Base-by-base conservation (phyloP, 1,284 basidiomycete genomes). In the Phellopilus nigrolimitatus region DNA sequence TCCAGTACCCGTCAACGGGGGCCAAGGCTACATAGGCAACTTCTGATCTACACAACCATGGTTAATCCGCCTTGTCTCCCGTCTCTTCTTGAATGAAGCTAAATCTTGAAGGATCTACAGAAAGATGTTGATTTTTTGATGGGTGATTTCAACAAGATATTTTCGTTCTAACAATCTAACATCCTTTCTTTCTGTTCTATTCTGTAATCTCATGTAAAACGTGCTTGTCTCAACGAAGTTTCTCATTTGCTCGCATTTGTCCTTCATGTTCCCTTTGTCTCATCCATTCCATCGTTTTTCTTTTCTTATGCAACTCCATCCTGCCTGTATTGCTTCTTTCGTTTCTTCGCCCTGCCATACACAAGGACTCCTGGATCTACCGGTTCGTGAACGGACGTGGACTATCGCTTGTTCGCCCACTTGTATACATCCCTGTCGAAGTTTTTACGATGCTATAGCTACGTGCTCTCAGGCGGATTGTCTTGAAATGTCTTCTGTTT, bases 21-120 rank as follows among this genome's bases (percentile, higher is more conserved):
- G 62, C 47, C 80, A 82, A 64, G 75, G 73, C 44, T 83, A 78
- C 64, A 76, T 80, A 69, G 70, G 68, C 61, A 78, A 78, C 36
- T 51, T 51, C 34, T 51, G 25, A 49, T 31, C 40, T 17, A 1
- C 12, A 6, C 8, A 25, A 24, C 66, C 67, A 70, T 7, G 10
- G 31, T n/a, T n/a, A n/a, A n/a, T n/a, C n/a, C n/a, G n/a, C n/a
- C n/a, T n/a, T n/a, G n/a, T n/a, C n/a, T n/a, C n/a, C n/a, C n/a
- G n/a, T n/a, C n/a, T n/a, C n/a, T n/a, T n/a, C n/a, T n/a, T n/a
- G n/a, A n/a, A n/a, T n/a, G n/a, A n/a, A n/a, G n/a, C n/a, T n/a
- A n/a, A n/a, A n/a, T n/a, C n/a, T n/a, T n/a, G n/a, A n/a, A n/a
- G n/a, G n/a, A n/a, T n/a, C n/a, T n/a, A n/a, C n/a, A n/a, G n/a